Base-by-base conservation (phyloP, 2,329 filamentous ascomycete genomes). In the Xylaria sp. region DNA sequence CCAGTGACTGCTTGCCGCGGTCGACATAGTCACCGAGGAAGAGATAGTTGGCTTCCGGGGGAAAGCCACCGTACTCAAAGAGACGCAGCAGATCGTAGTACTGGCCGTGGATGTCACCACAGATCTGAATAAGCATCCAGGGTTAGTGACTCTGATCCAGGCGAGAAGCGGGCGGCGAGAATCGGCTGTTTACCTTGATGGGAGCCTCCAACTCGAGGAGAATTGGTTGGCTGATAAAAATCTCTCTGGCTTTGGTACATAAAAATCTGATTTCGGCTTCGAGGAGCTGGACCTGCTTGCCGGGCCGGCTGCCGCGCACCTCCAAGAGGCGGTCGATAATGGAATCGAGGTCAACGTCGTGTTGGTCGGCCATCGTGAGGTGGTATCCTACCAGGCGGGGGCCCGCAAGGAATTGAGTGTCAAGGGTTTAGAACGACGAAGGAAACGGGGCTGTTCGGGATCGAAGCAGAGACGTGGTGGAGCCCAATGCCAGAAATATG, bases 181-280 rank as follows among this genome's bases (percentile, higher is more conserved):
- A 74, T 82, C 71, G 42, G 49, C 2, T n/a, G 10, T 7, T 55
- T 83, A 96, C 93, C 92, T 99, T 99, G 79, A 99, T 97, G 64
- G 94, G 94, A 73, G 94, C 94, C 79, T 97, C 94, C 54, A 99
- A 85, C 81, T 99, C 94, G 68, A 99, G 86, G 68, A 99, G 82
- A 73, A 97, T 97, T 67, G 94, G 94, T 81, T 99, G 94, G 64
- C 92, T 97, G 78, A 99, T 97, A 83, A 99, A 97, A 72, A 99
- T 97, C 82, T 99, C 94, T 68, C 94, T 89, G 65, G 93, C 92
- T 82, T 97, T 97, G 75, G 93, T 97, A 85, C 94, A 99, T 67
- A 99, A 86, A 78, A 87, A 96, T 74, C 93, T 89, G 70, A 99
- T 99, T 80, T 97, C 94, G 63, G 91, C 87, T 78, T 99, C 94